Evolutionary conservation across 257 asterid species (phyloP).

Genomic region (Scutellaria baicalensis): DNA sequence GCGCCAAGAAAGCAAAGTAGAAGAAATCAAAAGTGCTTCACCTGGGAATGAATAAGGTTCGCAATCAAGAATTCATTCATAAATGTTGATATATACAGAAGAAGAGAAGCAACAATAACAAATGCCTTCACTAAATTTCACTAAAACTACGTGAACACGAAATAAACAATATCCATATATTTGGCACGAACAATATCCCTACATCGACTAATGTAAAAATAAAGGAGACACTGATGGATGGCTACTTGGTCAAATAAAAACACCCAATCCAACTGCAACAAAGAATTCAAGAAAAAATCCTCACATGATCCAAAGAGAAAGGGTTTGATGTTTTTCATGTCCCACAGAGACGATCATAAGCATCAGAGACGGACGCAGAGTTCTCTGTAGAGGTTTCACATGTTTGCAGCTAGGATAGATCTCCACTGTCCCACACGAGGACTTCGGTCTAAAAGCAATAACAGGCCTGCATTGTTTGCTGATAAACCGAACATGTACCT

Average conservation of each 20-base stretch:
- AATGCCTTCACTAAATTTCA: conserved; percentile 10
- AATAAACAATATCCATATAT: not conserved
- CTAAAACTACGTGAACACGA: conserved; percentile 1
- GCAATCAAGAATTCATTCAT: conserved; percentile 15
- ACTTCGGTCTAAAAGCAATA: conserved; percentile 66
- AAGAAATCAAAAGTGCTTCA: not conserved
- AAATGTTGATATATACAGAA: conserved; percentile 23
- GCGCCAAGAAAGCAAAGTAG: not conserved
- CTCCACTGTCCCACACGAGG: conserved; percentile 63
- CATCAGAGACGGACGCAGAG: conserved; percentile 8
- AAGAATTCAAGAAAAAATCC: conserved; percentile 13
- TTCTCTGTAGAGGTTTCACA: conserved; percentile 9
- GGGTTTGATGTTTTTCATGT: not conserved
- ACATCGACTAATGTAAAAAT: conserved; percentile 13
- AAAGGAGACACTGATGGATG: not conserved
- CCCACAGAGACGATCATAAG: conserved; percentile 5
- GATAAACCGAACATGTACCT: conserved; percentile 87
- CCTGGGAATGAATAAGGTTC: not conserved
- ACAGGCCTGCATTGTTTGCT: conserved; percentile 58
- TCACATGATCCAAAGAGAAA: not conserved
- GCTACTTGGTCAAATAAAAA: conserved; percentile 16
- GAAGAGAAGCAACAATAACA: conserved; percentile 7
- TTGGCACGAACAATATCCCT: conserved; percentile 17
- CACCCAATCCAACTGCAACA: conserved; percentile 20
- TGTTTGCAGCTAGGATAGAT: conserved; percentile 38